Base-by-base conservation (phyloP, 768 basidiomycete genomes). In the Bullera alba region DNA sequence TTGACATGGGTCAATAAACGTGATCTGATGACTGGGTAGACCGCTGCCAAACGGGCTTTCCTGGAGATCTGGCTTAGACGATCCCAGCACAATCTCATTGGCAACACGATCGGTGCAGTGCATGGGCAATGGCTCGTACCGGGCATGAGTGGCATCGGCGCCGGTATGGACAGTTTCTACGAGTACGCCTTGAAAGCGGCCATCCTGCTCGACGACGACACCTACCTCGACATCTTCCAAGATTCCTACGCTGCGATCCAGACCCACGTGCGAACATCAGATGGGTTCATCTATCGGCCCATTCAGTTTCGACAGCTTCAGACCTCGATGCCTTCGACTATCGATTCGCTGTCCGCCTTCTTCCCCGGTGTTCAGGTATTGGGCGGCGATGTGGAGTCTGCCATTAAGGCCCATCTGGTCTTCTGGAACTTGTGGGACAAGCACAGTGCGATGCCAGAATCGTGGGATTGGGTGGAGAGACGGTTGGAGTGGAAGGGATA, bases 321-420 rank as follows among this genome's bases (percentile, higher is more conserved):
- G 52, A 76, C 81, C 4, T 77, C 83, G 4, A 37, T 32, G 5
- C 87, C 83, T 63, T 74, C 78, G 38, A 85, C 83, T n/a, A 76
- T 93, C n/a, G 95, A 99, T 69, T 95, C 90, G 2, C 75, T 99
- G 15, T 88, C 90, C 2, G 91, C 95, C 1, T 99, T 97, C 71
- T 90, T 92, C 83, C 89, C 93, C n/a, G 95, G 92, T 19, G 76
- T 96, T 15, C 93, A 95, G 73, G 73, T 72, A 3, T 63, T 75
- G 2, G 64, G 71, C 6, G 75, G 75, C 16, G 87, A 95, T 74
- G 67, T 95, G 29, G 83, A 87, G 68, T 89, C 80, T 69, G 93
- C 92, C 16, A 87, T 95, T 60, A 87, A 87, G 62, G 79, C 86
- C n/a, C 93, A 97, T 73, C 73, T 93, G 63, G 79, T 83, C 42